A percentile compares a stretch with the other conserved stretches of the same genome.
Conservation (phyloP, 495 filamentous ascomycete species). For the Xylaria cubensis region DNA sequence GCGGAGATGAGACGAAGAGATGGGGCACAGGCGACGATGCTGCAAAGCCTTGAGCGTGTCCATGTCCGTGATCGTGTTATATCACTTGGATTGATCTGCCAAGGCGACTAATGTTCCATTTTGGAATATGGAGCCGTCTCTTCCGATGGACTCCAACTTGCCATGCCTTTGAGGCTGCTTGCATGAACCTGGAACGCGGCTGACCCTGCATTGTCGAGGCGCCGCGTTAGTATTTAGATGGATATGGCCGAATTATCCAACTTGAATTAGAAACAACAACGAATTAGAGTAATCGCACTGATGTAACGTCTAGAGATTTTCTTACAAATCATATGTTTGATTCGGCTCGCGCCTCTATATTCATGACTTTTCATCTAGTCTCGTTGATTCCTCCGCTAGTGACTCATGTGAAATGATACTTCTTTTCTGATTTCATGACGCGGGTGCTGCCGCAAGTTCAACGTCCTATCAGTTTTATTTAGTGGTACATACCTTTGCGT, state of each 20-base stretch:
- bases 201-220: neutral
- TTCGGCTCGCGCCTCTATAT: neutral
- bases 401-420: neutral
- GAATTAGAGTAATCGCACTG: neutral
- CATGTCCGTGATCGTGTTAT: neutral
- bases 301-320: neutral
- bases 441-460: too few species aligned
- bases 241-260: neutral
- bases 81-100: neutral
- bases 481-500: neutral
- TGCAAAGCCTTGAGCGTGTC: neutral
- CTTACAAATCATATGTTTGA: neutral
- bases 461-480: neutral
- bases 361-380: neutral
- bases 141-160: neutral
- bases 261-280: neutral
- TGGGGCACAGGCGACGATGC: constrained; percentile 62
- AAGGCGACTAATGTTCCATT: neutral
- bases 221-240: neutral
- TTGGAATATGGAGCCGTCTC: neutral
- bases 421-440: neutral
- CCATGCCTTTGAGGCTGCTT: neutral
- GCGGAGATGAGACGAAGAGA: constrained; percentile 81
- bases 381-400: neutral
- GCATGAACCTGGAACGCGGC: neutral